Evolutionary conservation across 1,139 yeast species (phyloP).

Genomic region (Candida labiduridarum): DNA sequence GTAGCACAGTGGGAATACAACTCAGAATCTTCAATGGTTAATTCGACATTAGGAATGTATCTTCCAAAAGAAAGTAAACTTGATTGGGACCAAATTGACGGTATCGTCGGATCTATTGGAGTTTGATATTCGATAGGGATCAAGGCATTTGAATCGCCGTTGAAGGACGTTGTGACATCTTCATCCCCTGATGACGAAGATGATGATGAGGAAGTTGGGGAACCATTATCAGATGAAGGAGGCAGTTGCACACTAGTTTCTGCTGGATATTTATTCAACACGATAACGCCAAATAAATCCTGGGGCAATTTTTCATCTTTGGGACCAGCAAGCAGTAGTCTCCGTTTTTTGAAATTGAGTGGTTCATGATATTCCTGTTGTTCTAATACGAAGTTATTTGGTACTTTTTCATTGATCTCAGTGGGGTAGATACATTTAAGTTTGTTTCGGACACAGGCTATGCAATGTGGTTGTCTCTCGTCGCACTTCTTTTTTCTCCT

Average conservation of each 20-base stretch:
- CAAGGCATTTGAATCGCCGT: background rate
- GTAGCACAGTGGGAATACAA: constrained; percentile 10
- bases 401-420: constrained; percentile 7
- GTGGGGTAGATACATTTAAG: constrained; percentile 11
- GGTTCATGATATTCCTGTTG: constrained; percentile 4
- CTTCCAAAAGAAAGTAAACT: constrained; percentile 9
- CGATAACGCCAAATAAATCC: constrained; percentile 3
- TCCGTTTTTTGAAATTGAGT: background rate
- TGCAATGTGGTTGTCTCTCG: constrained; percentile 28
- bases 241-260: background rate
- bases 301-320: background rate
- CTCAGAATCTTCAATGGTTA: constrained; percentile 12
- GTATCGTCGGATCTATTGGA: background rate
- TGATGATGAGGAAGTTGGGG: background rate
- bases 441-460: constrained; percentile 19
- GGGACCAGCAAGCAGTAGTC: background rate
- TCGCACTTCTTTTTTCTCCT: constrained; percentile 29
- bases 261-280: background rate
- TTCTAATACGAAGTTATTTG: constrained; percentile 8
- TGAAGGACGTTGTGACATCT: background rate
- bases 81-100: constrained; percentile 1
- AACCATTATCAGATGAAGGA: background rate
- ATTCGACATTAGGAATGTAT: constrained; percentile 10
- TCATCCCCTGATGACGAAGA: background rate
- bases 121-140: background rate